phyloP scores from a whole-genome alignment of 495 filamentous ascomycete genomes.

The Xylaria bambusicola region DNA sequence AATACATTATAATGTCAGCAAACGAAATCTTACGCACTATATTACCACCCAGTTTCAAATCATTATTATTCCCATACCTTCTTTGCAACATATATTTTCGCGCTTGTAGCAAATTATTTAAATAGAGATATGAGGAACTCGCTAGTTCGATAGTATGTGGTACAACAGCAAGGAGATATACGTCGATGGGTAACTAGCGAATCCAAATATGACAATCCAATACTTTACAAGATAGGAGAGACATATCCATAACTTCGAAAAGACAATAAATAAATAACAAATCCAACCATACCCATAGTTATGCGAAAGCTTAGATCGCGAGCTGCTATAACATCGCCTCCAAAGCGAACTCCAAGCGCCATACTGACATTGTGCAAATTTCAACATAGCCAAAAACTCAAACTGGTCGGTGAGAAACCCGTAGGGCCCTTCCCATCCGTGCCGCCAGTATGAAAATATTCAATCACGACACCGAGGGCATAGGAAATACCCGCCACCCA shows the following conservation, averaged over 20 bases:
- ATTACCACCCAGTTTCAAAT: too few relatives aligned
- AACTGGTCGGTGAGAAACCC: conserved; percentile 45
- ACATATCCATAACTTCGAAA: neutral
- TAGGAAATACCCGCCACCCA: conserved; percentile 67
- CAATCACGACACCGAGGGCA: conserved; percentile 65
- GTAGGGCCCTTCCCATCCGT: conserved; percentile 54
- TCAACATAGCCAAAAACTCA: conserved; percentile 6
- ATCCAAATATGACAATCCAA: neutral
- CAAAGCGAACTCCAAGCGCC: conserved; percentile 3
- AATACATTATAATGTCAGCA: too few relatives aligned
- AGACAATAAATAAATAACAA: too few relatives aligned
- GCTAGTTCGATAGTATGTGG: too few relatives aligned
- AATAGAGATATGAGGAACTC: too few relatives aligned
- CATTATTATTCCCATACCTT: too few relatives aligned
- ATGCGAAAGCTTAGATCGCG: neutral
- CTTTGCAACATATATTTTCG: too few relatives aligned
- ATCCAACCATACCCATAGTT: too few relatives aligned
- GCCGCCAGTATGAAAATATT: conserved; percentile 66
- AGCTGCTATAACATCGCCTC: neutral
- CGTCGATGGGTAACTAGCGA: too few relatives aligned
- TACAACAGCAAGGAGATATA: neutral
- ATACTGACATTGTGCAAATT: neutral
- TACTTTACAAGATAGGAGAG: neutral
- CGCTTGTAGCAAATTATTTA: too few relatives aligned
- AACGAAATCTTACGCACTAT: too few relatives aligned